Evolutionary conservation across 805 yeast species (phyloP).

Genomic region (Zygosaccharomyces kombuchaensis): DNA sequence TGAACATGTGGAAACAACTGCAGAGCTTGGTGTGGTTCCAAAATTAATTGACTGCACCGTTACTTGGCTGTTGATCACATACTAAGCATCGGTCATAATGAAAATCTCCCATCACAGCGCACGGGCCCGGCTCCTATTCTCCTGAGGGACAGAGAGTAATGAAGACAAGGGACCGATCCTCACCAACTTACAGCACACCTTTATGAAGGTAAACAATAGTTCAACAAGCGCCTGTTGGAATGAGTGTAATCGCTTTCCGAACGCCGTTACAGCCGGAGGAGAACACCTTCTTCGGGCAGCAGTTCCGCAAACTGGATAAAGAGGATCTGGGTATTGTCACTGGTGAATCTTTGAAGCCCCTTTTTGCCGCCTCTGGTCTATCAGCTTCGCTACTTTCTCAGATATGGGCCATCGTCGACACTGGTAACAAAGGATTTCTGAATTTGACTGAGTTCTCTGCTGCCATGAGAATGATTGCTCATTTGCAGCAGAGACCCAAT

Average conservation of each 20-base stretch:
- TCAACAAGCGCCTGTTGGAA: slow-evolving; percentile 4
- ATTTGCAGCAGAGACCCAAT: slow-evolving; percentile 62
- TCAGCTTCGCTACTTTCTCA: slow-evolving; percentile 77
- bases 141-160: not conserved
- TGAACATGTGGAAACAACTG: not conserved
- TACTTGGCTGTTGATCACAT: too few species aligned
- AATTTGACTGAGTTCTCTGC: slow-evolving; percentile 74
- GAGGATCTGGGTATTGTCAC: slow-evolving; percentile 77
- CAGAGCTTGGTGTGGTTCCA: too few species aligned
- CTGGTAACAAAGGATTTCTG: slow-evolving; percentile 78
- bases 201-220: not conserved
- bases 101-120: not conserved
- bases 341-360: slow-evolving; percentile 78
- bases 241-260: slow-evolving; percentile 29
- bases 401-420: slow-evolving; percentile 93
- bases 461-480: slow-evolving; percentile 86
- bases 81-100: not conserved
- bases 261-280: slow-evolving; percentile 65
- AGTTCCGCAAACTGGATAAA: slow-evolving; percentile 75
- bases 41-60: too few species aligned
- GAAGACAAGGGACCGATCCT: not conserved
- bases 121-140: not conserved
- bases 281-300: slow-evolving; percentile 62
- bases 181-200: not conserved
- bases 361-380: slow-evolving; percentile 82